Base-by-base conservation (phyloP, 805 yeast species). In the Lipomyces anomalus region DNA sequence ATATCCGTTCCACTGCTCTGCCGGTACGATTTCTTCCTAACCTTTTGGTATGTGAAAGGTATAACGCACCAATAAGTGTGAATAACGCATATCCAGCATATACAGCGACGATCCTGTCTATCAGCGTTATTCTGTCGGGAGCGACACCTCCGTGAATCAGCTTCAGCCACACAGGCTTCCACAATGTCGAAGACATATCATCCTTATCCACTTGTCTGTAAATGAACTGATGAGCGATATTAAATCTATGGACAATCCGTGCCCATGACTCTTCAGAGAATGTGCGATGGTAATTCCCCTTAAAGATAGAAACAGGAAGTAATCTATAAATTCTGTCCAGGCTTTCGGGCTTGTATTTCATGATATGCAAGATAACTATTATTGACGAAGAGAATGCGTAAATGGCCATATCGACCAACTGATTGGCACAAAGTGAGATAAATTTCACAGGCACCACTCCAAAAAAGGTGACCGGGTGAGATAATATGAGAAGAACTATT, bases 51-150 rank as follows among this genome's bases (percentile, higher is more conserved):
- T 39, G 46, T 9, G 43, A 38, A 13, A 52, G 35, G 32, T 52
- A 52, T 22, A 34, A 21, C 11, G 50, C 46, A 9, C 53, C 56
- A 21, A 47, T 20, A 9, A 16, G 28, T 4, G 43, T 41, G 16
- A 52, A 46, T 16, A 52, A 16, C 22, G 35, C 18, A 30, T 53
- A 53, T 4, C 57, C 57, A 6, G 49, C 43, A 21, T 38, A 16
- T 3, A 46, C 44, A 4, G 55, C 49, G 18, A 44, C 17, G 5
- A 37, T 44, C 3, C 57, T 47, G 35, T 52, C 56, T 22, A 47
- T 20, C 3, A 48, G 30, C 13, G 42, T 39, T 16, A 33, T 21
- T 20, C 43, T 42, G 28, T 47, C 43, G 7, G 47, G 49, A 11
- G 38, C 26, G 9, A 23, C 33, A 4, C 50, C 49, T n/a, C 47